These are phyloP conservation scores for Parmelia sp. DNA, from an alignment of 495 filamentous ascomycete genomes.

Conservation along the genomic window DNA sequence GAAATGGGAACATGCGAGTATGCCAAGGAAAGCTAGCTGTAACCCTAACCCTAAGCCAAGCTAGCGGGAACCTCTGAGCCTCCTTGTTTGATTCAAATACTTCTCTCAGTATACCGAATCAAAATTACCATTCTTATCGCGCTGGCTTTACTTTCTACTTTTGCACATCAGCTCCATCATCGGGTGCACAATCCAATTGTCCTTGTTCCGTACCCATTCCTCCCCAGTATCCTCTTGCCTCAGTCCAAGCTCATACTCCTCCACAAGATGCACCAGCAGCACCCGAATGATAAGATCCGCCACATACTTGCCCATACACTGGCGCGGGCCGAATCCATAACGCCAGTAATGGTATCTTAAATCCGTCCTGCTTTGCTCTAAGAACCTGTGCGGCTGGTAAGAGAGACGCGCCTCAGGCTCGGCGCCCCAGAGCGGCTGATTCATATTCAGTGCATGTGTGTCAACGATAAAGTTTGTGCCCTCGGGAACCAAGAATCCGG, in stretches of 20 bases:
- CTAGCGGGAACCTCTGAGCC: too few relatives aligned
- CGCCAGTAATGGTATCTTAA: constrained; percentile 31
- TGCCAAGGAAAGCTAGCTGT: too few relatives aligned
- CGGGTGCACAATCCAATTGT: too few relatives aligned
- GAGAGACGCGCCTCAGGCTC: constrained; percentile 21
- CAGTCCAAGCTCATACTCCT: background rate
- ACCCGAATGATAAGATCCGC: constrained; percentile 29
- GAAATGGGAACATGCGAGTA: too few relatives aligned
- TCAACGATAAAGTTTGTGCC: constrained; percentile 37
- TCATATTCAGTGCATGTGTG: constrained; percentile 35
- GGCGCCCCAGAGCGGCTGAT: constrained; percentile 34
- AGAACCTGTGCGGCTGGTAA: constrained; percentile 30
- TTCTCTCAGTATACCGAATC: too few relatives aligned
- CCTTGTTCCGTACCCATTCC: too few relatives aligned
- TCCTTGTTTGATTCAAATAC: too few relatives aligned
- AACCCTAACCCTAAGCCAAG: too few relatives aligned
- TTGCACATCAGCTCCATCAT: too few relatives aligned
- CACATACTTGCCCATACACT: constrained; percentile 32
- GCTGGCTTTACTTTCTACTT: too few relatives aligned
- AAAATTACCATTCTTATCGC: too few relatives aligned
- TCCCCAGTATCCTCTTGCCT: background rate
- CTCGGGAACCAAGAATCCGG: constrained; percentile 28
- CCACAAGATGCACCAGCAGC: constrained; percentile 14
- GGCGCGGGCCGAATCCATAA: constrained; percentile 34
- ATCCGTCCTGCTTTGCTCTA: constrained; percentile 13